Evolutionary conservation across 257 asterid species (phyloP).

Genomic region (Scutellaria galericulata): DNA sequence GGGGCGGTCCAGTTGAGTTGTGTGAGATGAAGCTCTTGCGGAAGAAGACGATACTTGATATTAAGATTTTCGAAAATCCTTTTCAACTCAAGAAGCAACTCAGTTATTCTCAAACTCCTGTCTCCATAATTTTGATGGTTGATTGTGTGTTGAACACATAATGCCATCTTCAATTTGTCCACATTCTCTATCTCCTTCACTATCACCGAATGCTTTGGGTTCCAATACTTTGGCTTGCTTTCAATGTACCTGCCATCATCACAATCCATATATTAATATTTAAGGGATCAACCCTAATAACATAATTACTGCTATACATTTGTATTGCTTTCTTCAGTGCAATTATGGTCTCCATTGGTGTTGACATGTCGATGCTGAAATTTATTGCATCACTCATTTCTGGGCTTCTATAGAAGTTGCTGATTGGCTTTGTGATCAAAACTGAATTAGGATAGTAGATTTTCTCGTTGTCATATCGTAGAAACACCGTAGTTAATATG

Average conservation of each 20-base stretch:
- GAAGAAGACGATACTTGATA: conserved; percentile 59
- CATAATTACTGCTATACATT: conserved; percentile 30
- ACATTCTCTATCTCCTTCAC: conserved; percentile 61
- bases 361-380: conserved; percentile 58
- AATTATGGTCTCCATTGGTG: conserved; percentile 56
- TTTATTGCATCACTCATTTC: conserved; percentile 56
- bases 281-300: no score
- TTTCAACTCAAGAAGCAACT: conserved; percentile 61
- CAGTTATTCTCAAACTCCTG: conserved; percentile 50
- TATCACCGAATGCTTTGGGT: conserved; percentile 55
- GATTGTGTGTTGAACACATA: conserved; percentile 60
- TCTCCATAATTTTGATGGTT: conserved; percentile 66
- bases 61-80: conserved; percentile 54
- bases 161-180: conserved; percentile 57
- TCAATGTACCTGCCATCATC: conserved; percentile 53
- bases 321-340: conserved; percentile 63
- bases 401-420: conserved; percentile 75
- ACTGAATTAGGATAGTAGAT: conserved; percentile 65
- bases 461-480: conserved; percentile 63
- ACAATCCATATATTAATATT: not conserved
- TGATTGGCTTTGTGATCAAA: conserved; percentile 59
- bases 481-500: conserved; percentile 67
- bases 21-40: conserved; percentile 61
- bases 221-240: conserved; percentile 73
- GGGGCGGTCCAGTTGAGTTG: conserved; percentile 35